Base-by-base conservation (phyloP, 257 asterid species). In the Paraleonurus japonicus region DNA sequence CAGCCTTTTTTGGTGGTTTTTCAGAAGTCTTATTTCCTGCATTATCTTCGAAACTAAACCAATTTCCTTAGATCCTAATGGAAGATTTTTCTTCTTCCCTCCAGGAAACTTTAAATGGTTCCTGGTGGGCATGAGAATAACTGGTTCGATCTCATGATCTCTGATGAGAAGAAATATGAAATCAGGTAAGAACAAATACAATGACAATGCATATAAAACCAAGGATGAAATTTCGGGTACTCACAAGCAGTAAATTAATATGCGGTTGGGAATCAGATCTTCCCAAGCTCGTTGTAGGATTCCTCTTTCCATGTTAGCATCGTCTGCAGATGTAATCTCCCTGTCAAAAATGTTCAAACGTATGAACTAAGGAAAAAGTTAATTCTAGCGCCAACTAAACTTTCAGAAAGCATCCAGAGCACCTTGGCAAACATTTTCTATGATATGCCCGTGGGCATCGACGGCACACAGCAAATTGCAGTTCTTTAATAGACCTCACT, bases 401-500 rank as follows among this genome's bases (percentile, higher is more conserved):
- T 69, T 60, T 20, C 77, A 19, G 39, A 70, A 32, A 45, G 69
- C 64, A 69, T 7, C 22, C 33, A 9, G 47, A 74, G 77, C 78
- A 95, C 99, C 95, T 87, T 43, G 99, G 98, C 79, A 92, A 75
- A 71, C 99, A 95, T 81, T 92, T 92, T 74, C 92, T 83, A 55
- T 95, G 99, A 74, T 88, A 95, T 54, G 95, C 87, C 69, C 81
- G 88, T n/a, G 99, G 98, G 69, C 99, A 95, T 32, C 98, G 96
- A 71, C 97, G 92, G 74, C 99, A 95, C 55, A 92, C 80, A n/a
- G 98, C 97, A 86, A 95, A 92, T 78, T 85, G 96, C 81, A 80
- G 69, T 7, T 81, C 83, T 27, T 10, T 26, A n/a, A 20, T 73
- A 19, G 83, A 78, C 76, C 84, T 87, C 69, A 83, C 85, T 87